These are phyloP conservation scores for Lichtheimia ramosa DNA, from an alignment of 371 early-diverging fungal species.

Conservation along the genomic window DNA sequence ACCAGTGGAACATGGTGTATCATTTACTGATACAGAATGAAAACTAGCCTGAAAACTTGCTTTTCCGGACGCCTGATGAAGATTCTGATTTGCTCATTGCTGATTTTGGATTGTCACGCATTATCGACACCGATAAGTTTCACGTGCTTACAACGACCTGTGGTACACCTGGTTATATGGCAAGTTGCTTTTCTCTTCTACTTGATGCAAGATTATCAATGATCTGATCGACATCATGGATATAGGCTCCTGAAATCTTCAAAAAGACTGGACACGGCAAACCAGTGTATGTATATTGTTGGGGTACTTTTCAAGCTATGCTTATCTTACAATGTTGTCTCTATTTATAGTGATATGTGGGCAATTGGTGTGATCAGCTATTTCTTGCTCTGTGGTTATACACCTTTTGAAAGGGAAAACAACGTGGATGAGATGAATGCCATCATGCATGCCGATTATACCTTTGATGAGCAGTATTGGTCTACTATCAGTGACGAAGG, in stretches of 20 bases:
- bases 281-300: conserved; percentile 50
- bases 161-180: conserved; percentile 88
- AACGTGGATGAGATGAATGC: conserved; percentile 65
- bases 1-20: not conserved
- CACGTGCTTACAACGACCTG: conserved; percentile 79
- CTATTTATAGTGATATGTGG: conserved; percentile 84
- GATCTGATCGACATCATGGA: too few relatives aligned
- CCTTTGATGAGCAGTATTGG: conserved; percentile 85
- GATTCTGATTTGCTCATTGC: conserved; percentile 78
- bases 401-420: conserved; percentile 85
- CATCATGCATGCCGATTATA: conserved; percentile 74
- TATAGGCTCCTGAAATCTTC: conserved; percentile 80
- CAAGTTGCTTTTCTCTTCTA: conserved; percentile 8
- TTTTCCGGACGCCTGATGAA: conserved; percentile 75
- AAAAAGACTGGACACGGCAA: conserved; percentile 66
- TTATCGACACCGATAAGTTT: conserved; percentile 79
- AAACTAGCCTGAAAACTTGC: conserved; percentile 82
- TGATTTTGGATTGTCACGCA: conserved; percentile 88
- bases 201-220: too few relatives aligned
- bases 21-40: too few relatives aligned
- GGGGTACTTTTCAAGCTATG: conserved; percentile 11
- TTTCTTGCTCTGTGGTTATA: conserved; percentile 84
- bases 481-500: conserved; percentile 42
- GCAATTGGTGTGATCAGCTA: conserved; percentile 91
- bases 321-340: conserved; percentile 44